A percentile compares a stretch with the other conserved stretches of the same genome.
Evolutionary conservation across 2,329 filamentous ascomycete species (phyloP).

Genomic region (Mycocentrospora acerina): DNA sequence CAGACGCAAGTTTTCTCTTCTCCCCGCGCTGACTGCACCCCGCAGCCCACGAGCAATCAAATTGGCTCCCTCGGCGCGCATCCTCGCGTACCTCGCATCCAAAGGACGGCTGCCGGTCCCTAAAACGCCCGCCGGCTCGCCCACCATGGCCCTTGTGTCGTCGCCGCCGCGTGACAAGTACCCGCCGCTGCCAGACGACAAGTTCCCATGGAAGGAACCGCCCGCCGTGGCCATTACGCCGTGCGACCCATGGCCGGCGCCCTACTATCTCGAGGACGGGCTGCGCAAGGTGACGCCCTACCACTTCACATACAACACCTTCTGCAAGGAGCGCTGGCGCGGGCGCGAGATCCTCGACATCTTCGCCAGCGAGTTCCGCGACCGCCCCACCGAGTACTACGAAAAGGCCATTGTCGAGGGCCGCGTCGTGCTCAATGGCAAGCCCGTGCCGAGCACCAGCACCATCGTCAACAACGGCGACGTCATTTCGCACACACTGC

Average conservation of each 20-base stretch:
- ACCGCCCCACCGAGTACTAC: conserved; percentile 85
- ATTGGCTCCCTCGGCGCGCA: conserved; percentile 49
- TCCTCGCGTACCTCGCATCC: conserved; percentile 54
- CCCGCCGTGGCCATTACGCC: conserved; percentile 53
- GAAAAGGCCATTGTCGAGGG: conserved; percentile 75
- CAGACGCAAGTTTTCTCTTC: conserved; percentile 4
- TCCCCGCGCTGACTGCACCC: conserved; percentile 1
- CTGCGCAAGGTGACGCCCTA: conserved; percentile 84
- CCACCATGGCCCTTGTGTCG: conserved; percentile 50
- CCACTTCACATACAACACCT: conserved; percentile 92
- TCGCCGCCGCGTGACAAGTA: conserved; percentile 32
- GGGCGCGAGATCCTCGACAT: conserved; percentile 80
- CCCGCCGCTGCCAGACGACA: conserved; percentile 33
- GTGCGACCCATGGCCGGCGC: conserved; percentile 60
- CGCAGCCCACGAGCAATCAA: conserved; percentile 4
- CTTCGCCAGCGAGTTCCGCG: conserved; percentile 88
- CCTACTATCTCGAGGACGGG: conserved; percentile 82
- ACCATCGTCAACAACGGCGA: conserved; percentile 85
- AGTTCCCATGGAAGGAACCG: conserved; percentile 46
- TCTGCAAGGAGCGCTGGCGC: conserved; percentile 91
- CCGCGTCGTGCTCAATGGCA: conserved; percentile 77
- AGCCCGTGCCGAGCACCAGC: conserved; percentile 63
- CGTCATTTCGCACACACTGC: conserved; percentile 86
- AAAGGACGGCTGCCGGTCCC: conserved; percentile 44
- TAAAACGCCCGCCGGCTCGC: conserved; percentile 15